Percentiles rank a stretch among this genome's conserved stretches.
phyloP scores from a whole-genome alignment of 768 basidiomycete genomes.

The Mycena belliarum region DNA sequence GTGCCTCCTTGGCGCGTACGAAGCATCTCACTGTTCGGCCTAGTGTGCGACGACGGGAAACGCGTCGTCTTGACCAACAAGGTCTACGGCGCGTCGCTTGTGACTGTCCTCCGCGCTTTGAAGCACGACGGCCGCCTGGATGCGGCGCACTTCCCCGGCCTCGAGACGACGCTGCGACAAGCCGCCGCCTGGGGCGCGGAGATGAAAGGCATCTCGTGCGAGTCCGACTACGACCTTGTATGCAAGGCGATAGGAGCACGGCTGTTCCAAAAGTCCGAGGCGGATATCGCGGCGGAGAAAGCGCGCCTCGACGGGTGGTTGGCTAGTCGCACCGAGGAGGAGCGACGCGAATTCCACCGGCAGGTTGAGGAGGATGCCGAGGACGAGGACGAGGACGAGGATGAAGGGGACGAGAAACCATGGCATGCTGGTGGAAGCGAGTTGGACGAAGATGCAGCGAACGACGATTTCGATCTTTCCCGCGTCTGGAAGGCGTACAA shows the following conservation, averaged over 20 bases:
- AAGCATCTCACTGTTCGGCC: not conserved
- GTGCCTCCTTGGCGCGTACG: not conserved
- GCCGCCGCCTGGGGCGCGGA: constrained; percentile 29
- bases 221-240: constrained; percentile 29
- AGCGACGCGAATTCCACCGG: constrained; percentile 7
- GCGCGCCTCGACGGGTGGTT: constrained; percentile 34
- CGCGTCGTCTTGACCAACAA: constrained; percentile 33
- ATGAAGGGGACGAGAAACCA: constrained; percentile 9
- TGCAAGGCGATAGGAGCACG: constrained; percentile 37
- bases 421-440: constrained; percentile 17
- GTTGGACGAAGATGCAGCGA: constrained; percentile 27
- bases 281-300: constrained; percentile 28
- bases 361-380: constrained; percentile 20
- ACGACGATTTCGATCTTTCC: constrained; percentile 27
- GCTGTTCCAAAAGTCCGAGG: constrained; percentile 26
- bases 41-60: constrained; percentile 37
- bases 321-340: constrained; percentile 13
- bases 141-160: constrained; percentile 30
- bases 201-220: constrained; percentile 25
- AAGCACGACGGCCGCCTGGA: constrained; percentile 32
- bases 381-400: constrained; percentile 20
- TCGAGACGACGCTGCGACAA: constrained; percentile 33
- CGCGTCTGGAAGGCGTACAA: constrained; percentile 43
- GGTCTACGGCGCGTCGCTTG: constrained; percentile 34
- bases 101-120: constrained; percentile 35